These are phyloP conservation scores for Ophiostoma sp. DNA, from an alignment of 2,329 filamentous ascomycete genomes.

Conservation along the genomic window DNA sequence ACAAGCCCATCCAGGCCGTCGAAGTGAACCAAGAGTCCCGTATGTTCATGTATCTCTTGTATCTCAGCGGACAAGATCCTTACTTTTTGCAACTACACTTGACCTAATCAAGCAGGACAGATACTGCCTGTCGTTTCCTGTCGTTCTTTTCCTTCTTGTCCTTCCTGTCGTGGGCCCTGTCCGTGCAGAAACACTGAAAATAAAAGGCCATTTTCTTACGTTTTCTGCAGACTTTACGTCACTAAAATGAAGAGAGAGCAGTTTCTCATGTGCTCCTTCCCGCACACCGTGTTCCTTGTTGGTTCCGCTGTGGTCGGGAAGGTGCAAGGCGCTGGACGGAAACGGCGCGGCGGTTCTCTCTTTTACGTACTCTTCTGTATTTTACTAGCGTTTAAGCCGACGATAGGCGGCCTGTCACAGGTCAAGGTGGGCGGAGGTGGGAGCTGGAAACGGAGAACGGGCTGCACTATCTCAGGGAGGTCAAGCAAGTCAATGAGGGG, in stretches of 20 bases:
- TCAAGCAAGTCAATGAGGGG: background rate
- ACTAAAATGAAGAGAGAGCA: background rate
- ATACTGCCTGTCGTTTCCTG: too few relatives aligned
- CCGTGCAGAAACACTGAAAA: background rate
- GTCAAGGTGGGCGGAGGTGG: background rate
- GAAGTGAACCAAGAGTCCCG: background rate
- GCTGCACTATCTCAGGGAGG: background rate
- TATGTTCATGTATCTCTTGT: background rate
- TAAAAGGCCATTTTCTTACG: background rate
- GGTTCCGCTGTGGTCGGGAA: background rate
- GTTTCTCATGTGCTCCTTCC: background rate
- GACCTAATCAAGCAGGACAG: conserved; percentile 24
- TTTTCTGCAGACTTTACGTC: conserved; percentile 13
- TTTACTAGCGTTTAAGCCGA: conserved; percentile 30
- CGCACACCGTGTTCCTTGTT: background rate
- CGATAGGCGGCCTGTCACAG: conserved; percentile 27
- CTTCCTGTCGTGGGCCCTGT: background rate
- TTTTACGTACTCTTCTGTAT: background rate
- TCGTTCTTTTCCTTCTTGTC: background rate
- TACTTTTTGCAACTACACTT: conserved; percentile 4
- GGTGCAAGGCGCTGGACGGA: conserved; percentile 1
- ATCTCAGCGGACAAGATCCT: background rate
- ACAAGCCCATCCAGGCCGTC: background rate
- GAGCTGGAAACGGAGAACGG: too few relatives aligned
- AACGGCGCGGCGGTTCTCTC: background rate